Conservation (phyloP, 495 filamentous ascomycete genomes). For the Staphylotrichum tortipilum region DNA sequence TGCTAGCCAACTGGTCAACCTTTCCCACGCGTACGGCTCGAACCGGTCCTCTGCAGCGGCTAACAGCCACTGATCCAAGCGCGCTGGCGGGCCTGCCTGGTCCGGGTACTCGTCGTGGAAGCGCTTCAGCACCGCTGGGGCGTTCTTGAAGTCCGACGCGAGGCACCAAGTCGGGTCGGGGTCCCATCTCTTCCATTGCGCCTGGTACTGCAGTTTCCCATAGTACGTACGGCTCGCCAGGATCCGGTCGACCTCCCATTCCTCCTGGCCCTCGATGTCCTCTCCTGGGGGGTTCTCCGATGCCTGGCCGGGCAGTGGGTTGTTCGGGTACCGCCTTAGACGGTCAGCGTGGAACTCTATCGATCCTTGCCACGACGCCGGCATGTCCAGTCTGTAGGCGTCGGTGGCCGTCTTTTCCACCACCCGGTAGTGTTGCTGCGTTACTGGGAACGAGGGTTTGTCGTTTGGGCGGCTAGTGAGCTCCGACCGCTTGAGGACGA, state of each 20-base stretch:
- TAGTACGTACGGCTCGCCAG: neutral
- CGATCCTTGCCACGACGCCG: neutral
- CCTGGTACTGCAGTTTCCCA: constrained; percentile 7
- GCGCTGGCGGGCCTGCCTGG: neutral
- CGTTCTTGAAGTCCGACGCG: neutral
- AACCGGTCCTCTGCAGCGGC: neutral
- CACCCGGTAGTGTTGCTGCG: neutral
- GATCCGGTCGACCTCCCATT: constrained; percentile 5
- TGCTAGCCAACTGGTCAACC: no score
- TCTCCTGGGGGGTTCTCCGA: constrained; percentile 5
- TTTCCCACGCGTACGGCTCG: neutral
- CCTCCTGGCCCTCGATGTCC: neutral
- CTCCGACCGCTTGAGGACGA: constrained; percentile 6
- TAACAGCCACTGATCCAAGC: neutral
- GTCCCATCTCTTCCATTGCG: constrained; percentile 4
- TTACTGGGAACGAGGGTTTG: constrained; percentile 8
- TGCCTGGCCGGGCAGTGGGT: constrained; percentile 8
- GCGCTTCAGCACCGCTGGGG: neutral
- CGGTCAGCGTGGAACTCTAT: neutral
- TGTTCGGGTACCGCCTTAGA: neutral
- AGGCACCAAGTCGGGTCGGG: constrained; percentile 3
- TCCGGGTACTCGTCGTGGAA: constrained; percentile 4
- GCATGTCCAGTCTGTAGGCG: constrained; percentile 4
- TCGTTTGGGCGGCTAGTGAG: constrained; percentile 1
- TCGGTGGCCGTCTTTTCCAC: neutral